Conservation (phyloP, 768 basidiomycete species). For the Cystobasidium ongulense region DNA sequence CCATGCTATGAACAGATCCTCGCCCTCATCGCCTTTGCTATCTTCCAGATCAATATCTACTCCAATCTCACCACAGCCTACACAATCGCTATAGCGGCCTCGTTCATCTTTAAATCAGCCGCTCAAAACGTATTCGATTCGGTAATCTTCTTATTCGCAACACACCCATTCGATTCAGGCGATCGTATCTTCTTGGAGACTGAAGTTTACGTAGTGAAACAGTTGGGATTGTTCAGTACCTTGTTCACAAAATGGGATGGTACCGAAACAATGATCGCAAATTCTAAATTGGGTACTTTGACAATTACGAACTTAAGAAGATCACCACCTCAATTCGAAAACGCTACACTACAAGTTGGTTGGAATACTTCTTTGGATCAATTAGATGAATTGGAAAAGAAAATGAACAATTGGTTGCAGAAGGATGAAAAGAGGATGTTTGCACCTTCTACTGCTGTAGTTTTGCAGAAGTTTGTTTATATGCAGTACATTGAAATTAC, state of each 20-base stretch:
- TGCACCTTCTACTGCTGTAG: slow-evolving; percentile 59
- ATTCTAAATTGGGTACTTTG: slow-evolving; percentile 14
- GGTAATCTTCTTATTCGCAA: slow-evolving; percentile 73
- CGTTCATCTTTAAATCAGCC: slow-evolving; percentile 70
- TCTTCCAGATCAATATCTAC: slow-evolving; percentile 63
- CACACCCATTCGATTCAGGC: slow-evolving; percentile 73
- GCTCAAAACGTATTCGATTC: slow-evolving; percentile 67
- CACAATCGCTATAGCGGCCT: slow-evolving; percentile 62
- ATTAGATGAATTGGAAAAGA: slow-evolving; percentile 60
- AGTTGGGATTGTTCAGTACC: slow-evolving; percentile 71
- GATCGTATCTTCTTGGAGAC: slow-evolving; percentile 70
- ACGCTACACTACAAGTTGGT: slow-evolving; percentile 56
- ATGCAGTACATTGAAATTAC: slow-evolving; percentile 63
- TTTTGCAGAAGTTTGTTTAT: slow-evolving; percentile 57
- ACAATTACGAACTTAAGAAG: background rate
- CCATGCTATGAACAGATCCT: background rate
- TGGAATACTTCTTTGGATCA: slow-evolving; percentile 68
- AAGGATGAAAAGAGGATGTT: slow-evolving; percentile 65
- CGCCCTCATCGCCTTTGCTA: slow-evolving; percentile 54
- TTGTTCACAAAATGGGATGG: slow-evolving; percentile 65
- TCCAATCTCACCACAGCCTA: slow-evolving; percentile 64
- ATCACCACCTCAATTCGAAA: slow-evolving; percentile 22
- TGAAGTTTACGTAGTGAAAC: slow-evolving; percentile 69
- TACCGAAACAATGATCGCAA: slow-evolving; percentile 53
- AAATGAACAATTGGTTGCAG: slow-evolving; percentile 64